A percentile compares a stretch with the other conserved stretches of the same genome.
Evolutionary conservation across 208 protist species (phyloP).

Genomic region (Naegleria fowleri): DNA sequence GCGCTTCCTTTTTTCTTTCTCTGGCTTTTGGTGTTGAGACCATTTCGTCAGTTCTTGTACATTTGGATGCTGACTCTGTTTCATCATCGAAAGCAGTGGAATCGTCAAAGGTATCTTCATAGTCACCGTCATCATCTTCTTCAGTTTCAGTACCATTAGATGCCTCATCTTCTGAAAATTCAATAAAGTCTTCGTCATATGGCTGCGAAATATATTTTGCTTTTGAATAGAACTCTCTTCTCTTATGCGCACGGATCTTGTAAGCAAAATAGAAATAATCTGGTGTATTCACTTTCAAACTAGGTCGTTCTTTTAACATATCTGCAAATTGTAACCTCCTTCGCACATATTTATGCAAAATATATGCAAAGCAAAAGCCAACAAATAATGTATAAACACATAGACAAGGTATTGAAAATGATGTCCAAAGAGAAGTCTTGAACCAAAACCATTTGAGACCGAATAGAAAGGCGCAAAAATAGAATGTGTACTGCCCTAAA

Average conservation of each 20-base stretch:
- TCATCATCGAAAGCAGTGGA: not conserved
- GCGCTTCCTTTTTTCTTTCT: not conserved
- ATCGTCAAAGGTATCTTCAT: not conserved
- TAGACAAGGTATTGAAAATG: not conserved
- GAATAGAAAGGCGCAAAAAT: not conserved
- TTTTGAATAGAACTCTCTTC: not conserved
- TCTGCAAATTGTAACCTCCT: not conserved
- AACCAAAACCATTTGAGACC: not conserved
- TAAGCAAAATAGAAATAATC: not conserved
- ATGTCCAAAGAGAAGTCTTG: not conserved
- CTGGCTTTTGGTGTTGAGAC: not conserved
- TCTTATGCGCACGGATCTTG: not conserved
- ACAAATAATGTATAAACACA: not conserved
- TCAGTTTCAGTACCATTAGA: not conserved
- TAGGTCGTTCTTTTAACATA: not conserved
- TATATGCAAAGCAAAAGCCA: not conserved
- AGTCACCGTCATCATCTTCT: not conserved
- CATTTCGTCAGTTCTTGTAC: not conserved
- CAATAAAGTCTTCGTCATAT: not conserved
- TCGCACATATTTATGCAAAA: not conserved
- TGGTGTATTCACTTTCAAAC: too few species aligned
- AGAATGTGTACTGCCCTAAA: not conserved
- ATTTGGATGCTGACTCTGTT: not conserved
- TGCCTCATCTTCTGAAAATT: not conserved
- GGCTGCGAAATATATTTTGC: not conserved